Evolutionary conservation across 2,329 filamentous ascomycete genomes (phyloP), one percentile per base, ranked within the genome.

Genomic region (Epichloe gansuensis): DNA sequence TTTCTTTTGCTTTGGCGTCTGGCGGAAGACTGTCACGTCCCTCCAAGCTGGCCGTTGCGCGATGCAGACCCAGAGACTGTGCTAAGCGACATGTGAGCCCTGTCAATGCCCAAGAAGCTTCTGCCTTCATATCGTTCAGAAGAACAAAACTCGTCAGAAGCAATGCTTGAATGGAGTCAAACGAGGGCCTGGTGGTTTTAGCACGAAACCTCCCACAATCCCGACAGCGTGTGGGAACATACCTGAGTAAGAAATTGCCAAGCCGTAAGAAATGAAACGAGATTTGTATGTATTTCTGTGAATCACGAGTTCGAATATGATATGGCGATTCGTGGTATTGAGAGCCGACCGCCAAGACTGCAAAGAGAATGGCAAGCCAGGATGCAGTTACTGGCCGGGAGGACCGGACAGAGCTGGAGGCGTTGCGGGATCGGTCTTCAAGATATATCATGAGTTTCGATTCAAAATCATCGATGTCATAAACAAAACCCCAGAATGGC

Each of bases 101-200:
- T 49, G 82, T 74, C 51, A 85, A 63, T 0, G 81, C 81, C 81
- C 81, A 85, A 0, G 81, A 83, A 0, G 80, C 81, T 60, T 85
- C 81, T 1, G 81, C 81, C 60, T 84, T 84, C 81, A 85, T 85
- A 54, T 85, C 81, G 58, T 85, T 85, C 28, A 83, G 68, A 2
- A 85, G 69, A 2, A 82, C 80, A 56, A 84, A 83, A 34, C 79
- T 76, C 4, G 79, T 80, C 44, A 85, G 72, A 1, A 85, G 68
- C 42, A 85, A 67, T 1, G 81, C 81, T 62, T 85, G 81, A 28
- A 85, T 80, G 4, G 80, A 82, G 62, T 85, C 81, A 41, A 84
- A 74, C 0, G 82, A 83, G 2, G 81, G 81, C 35, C 77, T 79
- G 52, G 47, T 52, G 34, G 21, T 6, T 51, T 60, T 6, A 60